phyloP scores from a whole-genome alignment of 148 eudicot genomes.

The Camellia sinensis region DNA sequence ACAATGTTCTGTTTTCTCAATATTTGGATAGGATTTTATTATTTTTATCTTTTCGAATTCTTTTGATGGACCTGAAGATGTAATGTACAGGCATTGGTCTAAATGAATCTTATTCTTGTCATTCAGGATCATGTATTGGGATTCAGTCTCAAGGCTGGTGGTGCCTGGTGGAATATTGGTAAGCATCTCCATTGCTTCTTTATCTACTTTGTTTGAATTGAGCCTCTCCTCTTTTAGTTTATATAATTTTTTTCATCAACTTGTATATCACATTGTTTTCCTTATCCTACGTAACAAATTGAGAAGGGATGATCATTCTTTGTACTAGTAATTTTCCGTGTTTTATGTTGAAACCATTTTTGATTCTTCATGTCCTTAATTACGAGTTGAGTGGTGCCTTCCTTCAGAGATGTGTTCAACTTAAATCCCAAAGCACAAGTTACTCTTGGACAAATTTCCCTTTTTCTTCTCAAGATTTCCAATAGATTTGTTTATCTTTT shows the following conservation, averaged over 20 bases:
- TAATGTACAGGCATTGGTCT: neutral
- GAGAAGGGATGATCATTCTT: neutral
- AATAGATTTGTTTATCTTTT: neutral
- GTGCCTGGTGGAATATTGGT: conserved; percentile 90
- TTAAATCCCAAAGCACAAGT: neutral
- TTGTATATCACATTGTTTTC: neutral
- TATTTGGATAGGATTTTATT: neutral
- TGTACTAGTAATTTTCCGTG: neutral
- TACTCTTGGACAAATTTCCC: neutral
- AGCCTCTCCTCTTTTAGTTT: neutral
- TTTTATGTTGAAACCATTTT: neutral
- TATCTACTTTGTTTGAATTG: neutral
- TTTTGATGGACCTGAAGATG: neutral
- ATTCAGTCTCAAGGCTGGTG: conserved; percentile 71
- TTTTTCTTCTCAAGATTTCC: neutral
- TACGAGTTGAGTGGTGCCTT: neutral
- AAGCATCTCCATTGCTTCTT: conserved; percentile 27
- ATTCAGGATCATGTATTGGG: conserved; percentile 97
- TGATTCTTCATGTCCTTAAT: neutral
- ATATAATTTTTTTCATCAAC: neutral
- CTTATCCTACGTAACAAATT: neutral
- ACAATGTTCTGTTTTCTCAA: neutral
- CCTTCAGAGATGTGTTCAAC: neutral
- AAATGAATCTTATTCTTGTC: conserved; percentile 2
- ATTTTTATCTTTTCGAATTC: neutral